Evolutionary conservation across 371 early-diverging fungal species (phyloP).

Genomic region (Mucor racemosus): DNA sequence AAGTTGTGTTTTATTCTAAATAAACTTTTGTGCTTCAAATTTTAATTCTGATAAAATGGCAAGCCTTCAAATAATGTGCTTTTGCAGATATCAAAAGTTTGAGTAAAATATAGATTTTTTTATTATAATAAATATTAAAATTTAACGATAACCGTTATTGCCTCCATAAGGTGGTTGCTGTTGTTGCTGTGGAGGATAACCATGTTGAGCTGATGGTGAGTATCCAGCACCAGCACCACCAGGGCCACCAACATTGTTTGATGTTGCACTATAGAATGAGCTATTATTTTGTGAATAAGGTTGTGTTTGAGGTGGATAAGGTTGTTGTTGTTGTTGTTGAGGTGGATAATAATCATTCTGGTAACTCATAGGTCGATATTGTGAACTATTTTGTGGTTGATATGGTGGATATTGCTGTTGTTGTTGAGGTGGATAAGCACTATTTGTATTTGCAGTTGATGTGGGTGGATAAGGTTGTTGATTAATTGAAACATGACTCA

Average conservation of each 20-base stretch:
- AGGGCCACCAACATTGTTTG: constrained; percentile 2
- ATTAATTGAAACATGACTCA: constrained; percentile 21
- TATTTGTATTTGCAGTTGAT: neutral
- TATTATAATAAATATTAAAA: neutral
- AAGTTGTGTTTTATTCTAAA: too few species aligned
- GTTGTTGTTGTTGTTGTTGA: constrained; percentile 9
- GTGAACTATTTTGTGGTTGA: neutral
- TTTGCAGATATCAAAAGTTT: neutral
- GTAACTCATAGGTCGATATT: neutral
- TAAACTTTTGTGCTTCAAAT: too few species aligned
- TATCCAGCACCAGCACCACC: constrained; percentile 5
- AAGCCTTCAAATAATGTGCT: too few species aligned
- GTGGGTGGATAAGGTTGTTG: constrained; percentile 13
- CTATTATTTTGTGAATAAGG: constrained; percentile 13
- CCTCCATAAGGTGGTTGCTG: constrained; percentile 18
- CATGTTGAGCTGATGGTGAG: constrained; percentile 24
- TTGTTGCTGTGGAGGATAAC: constrained; percentile 26
- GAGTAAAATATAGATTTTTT: neutral
- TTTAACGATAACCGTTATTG: constrained; percentile 11
- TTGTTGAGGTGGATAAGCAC: constrained; percentile 10
- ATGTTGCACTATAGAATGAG: constrained; percentile 15
- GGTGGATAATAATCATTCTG: constrained; percentile 15
- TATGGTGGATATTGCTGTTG: constrained; percentile 8
- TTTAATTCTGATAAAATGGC: too few species aligned
- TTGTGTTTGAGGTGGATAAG: neutral